Percentiles rank a stretch among this genome's conserved stretches.
phyloP scores from a whole-genome alignment of 768 basidiomycete genomes.

The Termitomyces sp. region DNA sequence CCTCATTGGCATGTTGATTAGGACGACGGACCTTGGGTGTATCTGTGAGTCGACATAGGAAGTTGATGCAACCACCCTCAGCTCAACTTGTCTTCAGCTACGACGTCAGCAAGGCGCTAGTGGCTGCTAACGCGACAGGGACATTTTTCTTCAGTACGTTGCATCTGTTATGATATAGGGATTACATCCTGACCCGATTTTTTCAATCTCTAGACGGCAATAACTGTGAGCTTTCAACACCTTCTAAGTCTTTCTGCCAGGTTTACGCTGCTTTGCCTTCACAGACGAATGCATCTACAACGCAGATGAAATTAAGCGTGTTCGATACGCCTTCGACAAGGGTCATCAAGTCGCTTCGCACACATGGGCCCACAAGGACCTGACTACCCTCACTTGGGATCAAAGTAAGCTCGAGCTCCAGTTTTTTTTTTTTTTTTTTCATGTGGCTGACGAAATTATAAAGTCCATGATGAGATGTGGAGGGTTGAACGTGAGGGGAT shows the following conservation, averaged over 20 bases:
- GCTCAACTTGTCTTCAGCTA: conserved; percentile 16
- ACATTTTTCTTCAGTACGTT: conserved; percentile 42
- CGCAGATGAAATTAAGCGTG: conserved; percentile 22
- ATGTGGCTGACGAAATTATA: background rate
- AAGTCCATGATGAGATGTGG: conserved; percentile 43
- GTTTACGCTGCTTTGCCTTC: background rate
- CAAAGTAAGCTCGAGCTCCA: conserved; percentile 23
- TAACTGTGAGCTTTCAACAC: conserved; percentile 23
- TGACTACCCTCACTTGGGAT: conserved; percentile 32
- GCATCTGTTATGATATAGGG: background rate
- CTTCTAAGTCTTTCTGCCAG: background rate
- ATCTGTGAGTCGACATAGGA: conserved; percentile 11
- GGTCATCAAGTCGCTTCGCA: conserved; percentile 42
- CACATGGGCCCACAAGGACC: conserved; percentile 37
- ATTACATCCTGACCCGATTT: background rate
- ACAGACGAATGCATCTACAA: conserved; percentile 36
- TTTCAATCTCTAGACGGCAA: conserved; percentile 25
- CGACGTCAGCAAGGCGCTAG: conserved; percentile 29
- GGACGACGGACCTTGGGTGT: conserved; percentile 19
- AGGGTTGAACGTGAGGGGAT: conserved; percentile 31
- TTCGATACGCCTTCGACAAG: conserved; percentile 29
- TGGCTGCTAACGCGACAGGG: conserved; percentile 27
- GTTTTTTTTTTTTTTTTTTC: background rate
- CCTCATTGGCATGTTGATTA: background rate
- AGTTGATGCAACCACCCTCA: background rate